A percentile compares a stretch with the other conserved stretches of the same genome.
These are phyloP conservation scores for Talaromyces stipitatus DNA, from an alignment of 495 filamentous ascomycete species.

Conservation along the genomic window DNA sequence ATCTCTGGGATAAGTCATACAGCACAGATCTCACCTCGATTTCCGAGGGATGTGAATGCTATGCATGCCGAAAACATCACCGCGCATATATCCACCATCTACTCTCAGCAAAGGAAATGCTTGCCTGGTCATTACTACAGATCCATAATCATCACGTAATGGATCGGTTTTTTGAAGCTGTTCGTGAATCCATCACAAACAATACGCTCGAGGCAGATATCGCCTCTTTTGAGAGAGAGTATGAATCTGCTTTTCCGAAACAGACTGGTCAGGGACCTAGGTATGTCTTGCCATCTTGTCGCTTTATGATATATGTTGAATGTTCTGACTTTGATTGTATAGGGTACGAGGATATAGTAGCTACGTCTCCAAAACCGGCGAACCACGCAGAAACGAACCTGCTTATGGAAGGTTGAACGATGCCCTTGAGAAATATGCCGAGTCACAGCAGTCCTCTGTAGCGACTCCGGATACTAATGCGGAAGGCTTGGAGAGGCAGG, in stretches of 20 bases:
- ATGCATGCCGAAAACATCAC: conserved; percentile 78
- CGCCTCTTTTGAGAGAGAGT: conserved; percentile 48
- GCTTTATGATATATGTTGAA: too few relatives aligned
- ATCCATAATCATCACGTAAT: conserved; percentile 78
- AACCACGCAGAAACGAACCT: conserved; percentile 58
- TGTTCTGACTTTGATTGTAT: too few relatives aligned
- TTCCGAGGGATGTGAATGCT: conserved; percentile 59
- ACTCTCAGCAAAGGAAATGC: conserved; percentile 85
- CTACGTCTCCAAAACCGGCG: conserved; percentile 56
- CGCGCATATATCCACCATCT: conserved; percentile 83
- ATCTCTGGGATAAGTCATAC: conserved; percentile 61
- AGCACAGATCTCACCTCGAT: conserved; percentile 53
- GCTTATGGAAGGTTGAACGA: conserved; percentile 54
- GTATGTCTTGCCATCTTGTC: conserved; percentile 24
- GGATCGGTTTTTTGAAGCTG: conserved; percentile 60
- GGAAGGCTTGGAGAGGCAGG: conserved; percentile 48
- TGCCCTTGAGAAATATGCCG: conserved; percentile 38
- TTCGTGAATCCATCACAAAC: conserved; percentile 53
- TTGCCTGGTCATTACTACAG: conserved; percentile 87
- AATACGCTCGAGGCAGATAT: conserved; percentile 57
- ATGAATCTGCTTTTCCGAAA: conserved; percentile 61
- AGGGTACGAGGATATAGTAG: conserved; percentile 80
- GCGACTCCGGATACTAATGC: conserved; percentile 43
- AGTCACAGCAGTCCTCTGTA: conserved; percentile 38
- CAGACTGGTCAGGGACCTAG: conserved; percentile 73